Evolutionary conservation across 441 rosid genomes (phyloP).

Genomic region (Jatropha multifida): DNA sequence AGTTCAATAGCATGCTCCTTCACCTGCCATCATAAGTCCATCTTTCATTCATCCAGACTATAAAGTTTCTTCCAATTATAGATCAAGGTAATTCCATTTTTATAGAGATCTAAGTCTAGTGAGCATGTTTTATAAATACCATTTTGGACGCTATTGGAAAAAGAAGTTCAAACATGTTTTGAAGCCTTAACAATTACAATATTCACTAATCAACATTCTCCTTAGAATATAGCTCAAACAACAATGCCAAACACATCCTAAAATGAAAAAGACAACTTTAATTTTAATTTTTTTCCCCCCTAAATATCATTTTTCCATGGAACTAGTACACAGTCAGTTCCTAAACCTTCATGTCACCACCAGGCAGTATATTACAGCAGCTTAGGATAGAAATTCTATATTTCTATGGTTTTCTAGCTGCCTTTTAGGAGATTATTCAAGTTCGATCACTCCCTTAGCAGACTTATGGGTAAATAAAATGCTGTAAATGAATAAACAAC

Average conservation of each 20-base stretch:
- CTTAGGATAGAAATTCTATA: neutral
- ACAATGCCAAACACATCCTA: too few relatives aligned
- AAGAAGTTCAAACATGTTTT: too few relatives aligned
- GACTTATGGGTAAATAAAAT: neutral
- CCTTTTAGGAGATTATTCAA: neutral
- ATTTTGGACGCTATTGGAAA: too few relatives aligned
- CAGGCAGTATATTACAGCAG: neutral
- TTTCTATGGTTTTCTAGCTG: neutral
- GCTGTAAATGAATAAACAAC: neutral
- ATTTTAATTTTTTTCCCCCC: too few relatives aligned
- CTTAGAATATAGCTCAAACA: too few relatives aligned
- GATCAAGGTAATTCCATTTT: neutral
- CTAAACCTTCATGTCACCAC: neutral
- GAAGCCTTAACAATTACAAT: too few relatives aligned
- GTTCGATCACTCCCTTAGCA: neutral
- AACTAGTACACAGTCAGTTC: neutral
- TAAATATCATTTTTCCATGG: neutral
- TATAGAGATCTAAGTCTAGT: neutral
- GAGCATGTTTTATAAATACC: too few relatives aligned
- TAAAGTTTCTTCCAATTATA: neutral
- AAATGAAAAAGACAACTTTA: too few relatives aligned
- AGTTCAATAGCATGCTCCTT: slow-evolving; percentile 77
- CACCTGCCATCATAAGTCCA: slow-evolving; percentile 51
- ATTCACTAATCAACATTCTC: too few relatives aligned
- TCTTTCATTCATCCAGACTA: neutral